Evolutionary conservation across 441 rosid genomes (phyloP).

Genomic region (Geranium incanum): DNA sequence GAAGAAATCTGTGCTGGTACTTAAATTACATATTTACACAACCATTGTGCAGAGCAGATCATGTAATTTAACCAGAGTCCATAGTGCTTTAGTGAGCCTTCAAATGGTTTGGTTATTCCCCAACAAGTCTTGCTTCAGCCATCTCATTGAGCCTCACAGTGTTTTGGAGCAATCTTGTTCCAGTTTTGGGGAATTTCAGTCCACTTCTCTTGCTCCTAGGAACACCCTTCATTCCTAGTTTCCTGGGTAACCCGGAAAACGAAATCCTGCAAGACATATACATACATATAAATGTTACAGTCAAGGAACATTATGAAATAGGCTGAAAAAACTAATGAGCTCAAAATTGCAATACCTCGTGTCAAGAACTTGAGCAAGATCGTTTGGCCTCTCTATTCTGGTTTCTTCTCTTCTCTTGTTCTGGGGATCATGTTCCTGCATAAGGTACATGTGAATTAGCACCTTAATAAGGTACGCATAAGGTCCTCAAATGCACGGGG

Average conservation of each 20-base stretch:
- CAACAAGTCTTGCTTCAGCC: too few relatives aligned
- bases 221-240: slow-evolving; percentile 29
- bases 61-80: too few relatives aligned
- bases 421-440: not conserved
- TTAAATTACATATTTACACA: too few relatives aligned
- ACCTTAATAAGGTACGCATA: not conserved
- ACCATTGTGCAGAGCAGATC: too few relatives aligned
- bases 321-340: not conserved
- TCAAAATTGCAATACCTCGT: not conserved
- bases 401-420: not conserved
- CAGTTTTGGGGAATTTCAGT: too few relatives aligned
- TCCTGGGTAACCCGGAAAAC: slow-evolving; percentile 37
- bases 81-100: too few relatives aligned
- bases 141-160: not conserved
- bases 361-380: not conserved
- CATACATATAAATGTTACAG: not conserved
- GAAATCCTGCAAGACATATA: slow-evolving; percentile 19
- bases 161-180: not conserved
- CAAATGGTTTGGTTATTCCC: too few relatives aligned
- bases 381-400: not conserved
- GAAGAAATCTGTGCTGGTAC: too few relatives aligned
- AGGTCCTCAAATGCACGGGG: too few relatives aligned
- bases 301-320: not conserved
- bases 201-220: slow-evolving; percentile 8
- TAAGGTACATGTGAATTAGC: not conserved